Evolutionary conservation across 2,329 filamentous ascomycete genomes (phyloP).

Genomic region (Tolypocladium guangdongense): DNA sequence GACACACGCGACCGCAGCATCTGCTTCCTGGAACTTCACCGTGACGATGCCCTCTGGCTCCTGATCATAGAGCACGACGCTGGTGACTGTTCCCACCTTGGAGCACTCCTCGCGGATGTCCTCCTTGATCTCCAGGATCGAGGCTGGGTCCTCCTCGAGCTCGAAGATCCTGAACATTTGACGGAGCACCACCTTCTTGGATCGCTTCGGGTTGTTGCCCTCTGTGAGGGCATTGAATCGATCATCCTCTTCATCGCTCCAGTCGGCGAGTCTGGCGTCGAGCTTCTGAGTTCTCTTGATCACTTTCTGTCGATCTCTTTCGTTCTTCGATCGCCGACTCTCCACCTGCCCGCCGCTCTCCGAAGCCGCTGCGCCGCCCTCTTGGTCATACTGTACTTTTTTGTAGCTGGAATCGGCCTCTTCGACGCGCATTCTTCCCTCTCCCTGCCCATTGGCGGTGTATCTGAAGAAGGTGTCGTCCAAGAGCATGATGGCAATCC

Average conservation of each 20-base stretch:
- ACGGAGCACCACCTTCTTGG: constrained; percentile 77
- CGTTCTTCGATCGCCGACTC: constrained; percentile 36
- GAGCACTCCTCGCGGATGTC: constrained; percentile 85
- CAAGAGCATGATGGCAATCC: constrained; percentile 68
- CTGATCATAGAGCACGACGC: constrained; percentile 80
- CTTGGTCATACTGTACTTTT: constrained; percentile 59
- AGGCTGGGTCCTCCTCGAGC: constrained; percentile 73
- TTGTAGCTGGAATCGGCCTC: constrained; percentile 88
- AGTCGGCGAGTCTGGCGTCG: constrained; percentile 85
- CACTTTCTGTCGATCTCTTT: constrained; percentile 75
- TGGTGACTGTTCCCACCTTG: constrained; percentile 80
- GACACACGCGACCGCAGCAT: constrained; percentile 63
- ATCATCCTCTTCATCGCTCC: constrained; percentile 70
- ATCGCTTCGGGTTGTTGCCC: constrained; percentile 42
- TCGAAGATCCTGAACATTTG: constrained; percentile 88
- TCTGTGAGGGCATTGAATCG: constrained; percentile 35
- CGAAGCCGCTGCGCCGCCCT: constrained; percentile 11
- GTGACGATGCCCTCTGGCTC: constrained; percentile 78
- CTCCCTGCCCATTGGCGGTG: constrained; percentile 34
- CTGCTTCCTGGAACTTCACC: constrained; percentile 65
- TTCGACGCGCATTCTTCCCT: constrained; percentile 67
- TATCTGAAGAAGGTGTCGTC: constrained; percentile 76
- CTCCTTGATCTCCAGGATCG: constrained; percentile 83
- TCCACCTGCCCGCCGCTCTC: constrained; percentile 22
- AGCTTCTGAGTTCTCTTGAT: constrained; percentile 87